A percentile compares a stretch with the other conserved stretches of the same genome.
phyloP scores from a whole-genome alignment of 73 alveolate species.

The Tetrahymena elliotti region DNA sequence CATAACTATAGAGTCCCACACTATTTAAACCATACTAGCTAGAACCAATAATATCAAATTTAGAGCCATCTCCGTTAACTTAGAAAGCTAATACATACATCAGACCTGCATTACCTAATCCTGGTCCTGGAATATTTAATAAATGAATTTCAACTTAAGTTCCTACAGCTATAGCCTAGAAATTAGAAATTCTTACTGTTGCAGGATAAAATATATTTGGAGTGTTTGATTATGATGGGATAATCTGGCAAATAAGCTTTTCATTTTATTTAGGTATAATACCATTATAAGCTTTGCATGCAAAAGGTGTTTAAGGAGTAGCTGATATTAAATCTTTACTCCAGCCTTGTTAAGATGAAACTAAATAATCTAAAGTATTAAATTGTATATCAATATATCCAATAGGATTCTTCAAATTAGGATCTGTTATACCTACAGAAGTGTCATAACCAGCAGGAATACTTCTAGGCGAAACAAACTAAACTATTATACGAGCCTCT shows the following conservation, averaged over 20 bases:
- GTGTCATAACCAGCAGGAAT: constrained; percentile 34
- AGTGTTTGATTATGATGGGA: neutral
- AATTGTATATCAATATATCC: constrained; percentile 10
- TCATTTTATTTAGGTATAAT: neutral
- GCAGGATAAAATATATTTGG: constrained; percentile 16
- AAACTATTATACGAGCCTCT: constrained; percentile 5
- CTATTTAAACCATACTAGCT: neutral
- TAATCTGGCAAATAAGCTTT: constrained; percentile 1
- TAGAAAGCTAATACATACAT: constrained; percentile 8
- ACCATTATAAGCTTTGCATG: neutral
- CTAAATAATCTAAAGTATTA: constrained; percentile 8
- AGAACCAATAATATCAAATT: constrained; percentile 4
- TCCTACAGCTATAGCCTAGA: constrained; percentile 3
- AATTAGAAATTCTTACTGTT: constrained; percentile 8
- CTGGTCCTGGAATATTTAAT: constrained; percentile 1
- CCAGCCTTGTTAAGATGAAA: constrained; percentile 1
- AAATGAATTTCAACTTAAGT: constrained; percentile 27
- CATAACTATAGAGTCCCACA: neutral
- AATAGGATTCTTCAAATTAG: constrained; percentile 14
- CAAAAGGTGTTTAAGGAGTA: neutral
- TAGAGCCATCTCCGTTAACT: constrained; percentile 21
- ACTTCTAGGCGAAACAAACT: constrained; percentile 12
- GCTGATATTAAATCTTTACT: neutral
- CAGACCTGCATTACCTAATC: neutral
- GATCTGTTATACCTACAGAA: constrained; percentile 8